These are phyloP conservation scores for Calonectria henricotiae DNA, from an alignment of 2,329 filamentous ascomycete genomes.

Conservation along the genomic window DNA sequence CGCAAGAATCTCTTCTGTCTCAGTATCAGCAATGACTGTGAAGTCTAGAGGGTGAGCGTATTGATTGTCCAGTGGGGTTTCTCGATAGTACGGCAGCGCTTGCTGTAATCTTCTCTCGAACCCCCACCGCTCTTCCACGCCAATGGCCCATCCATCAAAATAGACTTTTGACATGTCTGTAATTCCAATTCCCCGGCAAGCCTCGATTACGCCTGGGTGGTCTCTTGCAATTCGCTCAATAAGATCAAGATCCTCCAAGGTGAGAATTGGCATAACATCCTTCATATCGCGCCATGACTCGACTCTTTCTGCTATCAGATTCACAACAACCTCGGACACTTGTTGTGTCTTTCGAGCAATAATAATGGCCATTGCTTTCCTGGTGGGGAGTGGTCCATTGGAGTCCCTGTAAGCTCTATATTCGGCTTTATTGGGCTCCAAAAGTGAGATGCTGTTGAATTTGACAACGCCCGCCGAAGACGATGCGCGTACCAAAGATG, in stretches of 20 bases:
- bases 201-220: constrained; percentile 5
- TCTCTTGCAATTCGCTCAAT: background rate
- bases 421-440: constrained; percentile 1
- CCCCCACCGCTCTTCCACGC: constrained; percentile 1
- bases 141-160: constrained; percentile 17
- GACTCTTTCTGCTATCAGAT: background rate
- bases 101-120: constrained; percentile 11
- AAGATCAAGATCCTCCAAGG: constrained; percentile 10
- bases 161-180: constrained; percentile 18
- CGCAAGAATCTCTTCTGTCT: constrained; percentile 11
- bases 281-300: constrained; percentile 9
- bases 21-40: constrained; percentile 15
- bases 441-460: constrained; percentile 14
- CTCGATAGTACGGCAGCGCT: constrained; percentile 6
- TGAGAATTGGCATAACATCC: constrained; percentile 17
- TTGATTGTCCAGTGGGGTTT: constrained; percentile 9
- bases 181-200: constrained; percentile 5
- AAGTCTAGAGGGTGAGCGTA: constrained; percentile 14
- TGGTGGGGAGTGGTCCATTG: background rate
- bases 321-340: constrained; percentile 3
- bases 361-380: background rate
- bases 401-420: constrained; percentile 8
- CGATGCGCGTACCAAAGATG: background rate
- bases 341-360: constrained; percentile 16
- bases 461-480: background rate